Conservation (phyloP, 768 basidiomycete genomes). For the Cubamyces lactineus region DNA sequence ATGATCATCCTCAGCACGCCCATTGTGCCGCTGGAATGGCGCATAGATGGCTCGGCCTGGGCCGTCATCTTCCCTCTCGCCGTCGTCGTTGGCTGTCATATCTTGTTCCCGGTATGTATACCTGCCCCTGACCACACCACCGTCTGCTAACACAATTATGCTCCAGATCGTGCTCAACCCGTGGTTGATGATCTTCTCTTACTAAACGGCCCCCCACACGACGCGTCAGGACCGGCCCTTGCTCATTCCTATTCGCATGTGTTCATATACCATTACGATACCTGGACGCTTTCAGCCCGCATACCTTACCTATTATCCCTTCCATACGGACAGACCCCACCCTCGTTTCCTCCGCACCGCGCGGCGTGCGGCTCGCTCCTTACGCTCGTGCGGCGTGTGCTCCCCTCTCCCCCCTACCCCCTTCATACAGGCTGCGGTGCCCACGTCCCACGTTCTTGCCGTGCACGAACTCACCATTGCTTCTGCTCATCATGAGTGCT, state of each 20-base stretch:
- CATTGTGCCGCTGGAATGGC: constrained; percentile 67
- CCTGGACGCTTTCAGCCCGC: constrained; percentile 19
- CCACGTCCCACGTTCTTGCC: constrained; percentile 20
- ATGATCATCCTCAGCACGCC: constrained; percentile 58
- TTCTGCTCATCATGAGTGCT: not conserved
- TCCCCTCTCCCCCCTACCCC: not conserved
- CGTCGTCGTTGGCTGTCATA: constrained; percentile 64
- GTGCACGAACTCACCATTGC: constrained; percentile 17
- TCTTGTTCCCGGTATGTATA: constrained; percentile 74
- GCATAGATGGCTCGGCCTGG: constrained; percentile 64
- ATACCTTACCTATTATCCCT: constrained; percentile 4
- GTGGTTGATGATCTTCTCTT: constrained; percentile 85
- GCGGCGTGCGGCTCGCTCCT: constrained; percentile 20
- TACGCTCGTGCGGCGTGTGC: constrained; percentile 8
- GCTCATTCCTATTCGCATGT: constrained; percentile 2
- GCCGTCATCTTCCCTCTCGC: constrained; percentile 78
- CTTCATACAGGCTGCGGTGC: not conserved
- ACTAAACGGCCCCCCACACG: constrained; percentile 32
- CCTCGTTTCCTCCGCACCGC: constrained; percentile 15
- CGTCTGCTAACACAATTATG: not conserved
- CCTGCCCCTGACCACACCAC: not conserved
- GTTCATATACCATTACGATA: constrained; percentile 24
- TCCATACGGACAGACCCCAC: constrained; percentile 15
- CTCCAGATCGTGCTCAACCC: constrained; percentile 81
- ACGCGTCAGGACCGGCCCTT: constrained; percentile 6